Evolutionary conservation across 139 green algal genomes (phyloP).

Genomic region (Diplosphaera chodatii): DNA sequence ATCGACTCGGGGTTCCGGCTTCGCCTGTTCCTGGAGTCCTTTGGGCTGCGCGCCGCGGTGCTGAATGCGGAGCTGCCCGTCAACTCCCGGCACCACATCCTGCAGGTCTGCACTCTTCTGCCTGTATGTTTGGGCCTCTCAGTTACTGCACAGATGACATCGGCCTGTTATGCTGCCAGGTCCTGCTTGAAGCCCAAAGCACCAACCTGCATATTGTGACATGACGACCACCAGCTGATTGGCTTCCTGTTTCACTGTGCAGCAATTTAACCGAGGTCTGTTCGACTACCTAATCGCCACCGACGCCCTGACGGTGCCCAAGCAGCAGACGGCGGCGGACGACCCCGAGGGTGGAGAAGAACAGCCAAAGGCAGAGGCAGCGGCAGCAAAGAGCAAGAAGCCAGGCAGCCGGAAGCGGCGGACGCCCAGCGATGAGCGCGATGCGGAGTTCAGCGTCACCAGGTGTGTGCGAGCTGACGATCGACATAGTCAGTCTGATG

Average conservation of each 20-base stretch:
- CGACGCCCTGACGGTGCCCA: conserved; percentile 52
- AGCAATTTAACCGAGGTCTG: conserved; percentile 82
- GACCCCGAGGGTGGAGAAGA: conserved; percentile 2
- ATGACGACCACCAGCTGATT: no score
- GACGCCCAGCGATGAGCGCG: conserved; percentile 17
- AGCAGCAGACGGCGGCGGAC: neutral
- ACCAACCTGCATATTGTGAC: no score
- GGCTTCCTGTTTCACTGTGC: conserved; percentile 9
- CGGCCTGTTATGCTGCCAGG: no score
- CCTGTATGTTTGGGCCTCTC: no score
- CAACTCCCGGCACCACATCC: neutral
- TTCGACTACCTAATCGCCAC: conserved; percentile 94
- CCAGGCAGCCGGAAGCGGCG: conserved; percentile 22
- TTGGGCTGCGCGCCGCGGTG: conserved; percentile 59
- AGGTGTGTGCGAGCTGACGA: no score
- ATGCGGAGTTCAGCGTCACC: conserved; percentile 93
- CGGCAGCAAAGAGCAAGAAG: conserved; percentile 17
- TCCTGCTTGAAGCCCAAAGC: no score
- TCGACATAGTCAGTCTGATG: no score
- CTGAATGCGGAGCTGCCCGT: neutral
- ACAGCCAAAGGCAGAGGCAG: conserved; percentile 6
- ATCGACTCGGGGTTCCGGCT: conserved; percentile 69
- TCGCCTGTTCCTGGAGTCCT: conserved; percentile 89
- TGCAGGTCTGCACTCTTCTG: neutral
- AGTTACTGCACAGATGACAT: no score